Evolutionary conservation across 2,329 filamentous ascomycete species (phyloP), one percentile per base, ranked within the genome.

Genomic region (Aspergillus quadricinctus): DNA sequence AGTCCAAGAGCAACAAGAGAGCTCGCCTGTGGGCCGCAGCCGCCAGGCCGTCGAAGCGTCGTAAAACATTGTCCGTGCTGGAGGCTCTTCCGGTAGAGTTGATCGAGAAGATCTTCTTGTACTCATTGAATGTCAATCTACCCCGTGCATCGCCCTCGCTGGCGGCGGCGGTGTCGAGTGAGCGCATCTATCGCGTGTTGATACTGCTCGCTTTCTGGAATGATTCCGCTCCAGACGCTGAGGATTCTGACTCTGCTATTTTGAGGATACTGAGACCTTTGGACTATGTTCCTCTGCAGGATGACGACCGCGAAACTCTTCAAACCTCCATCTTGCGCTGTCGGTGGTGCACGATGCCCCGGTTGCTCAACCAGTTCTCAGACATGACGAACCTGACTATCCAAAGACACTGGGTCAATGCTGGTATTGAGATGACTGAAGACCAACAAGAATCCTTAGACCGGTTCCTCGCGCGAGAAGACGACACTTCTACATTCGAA

Each of bases 51-150:
- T 31, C 49, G 4, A 58, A 53, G 31, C 40, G 49, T 14, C 55
- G 53, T 31, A 62, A 50, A 27, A 50, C 48, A 11, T 57, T 72
- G 3, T 74, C 74, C 3, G 55, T 57, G 9, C 66, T 83, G 11
- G 80, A 83, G 61, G 55, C 60, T 4, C 69, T 83, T 0, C 81
- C 81, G 0, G 65, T 73, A 3, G 81, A 83, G 64, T 64, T 83
- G 11, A 70, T 83, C n/a, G 77, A 83, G 61, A 70, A 74, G 43
- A 81, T 83, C 48, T 83, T 83, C 57, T 68, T 80, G n/a, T 65
- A 74, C 28, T 75, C 76, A 5, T 63, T 77, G 25, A 80, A 81
- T 58, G 60, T 78, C 31, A 75, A 78, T 40, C 64, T 81, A 1
- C 70, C 77, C 2, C 69, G 68, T 17, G 70, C 73, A 4, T 82